Evolutionary conservation across 1,284 basidiomycete species (phyloP).

Genomic region (Pascua sp.): DNA sequence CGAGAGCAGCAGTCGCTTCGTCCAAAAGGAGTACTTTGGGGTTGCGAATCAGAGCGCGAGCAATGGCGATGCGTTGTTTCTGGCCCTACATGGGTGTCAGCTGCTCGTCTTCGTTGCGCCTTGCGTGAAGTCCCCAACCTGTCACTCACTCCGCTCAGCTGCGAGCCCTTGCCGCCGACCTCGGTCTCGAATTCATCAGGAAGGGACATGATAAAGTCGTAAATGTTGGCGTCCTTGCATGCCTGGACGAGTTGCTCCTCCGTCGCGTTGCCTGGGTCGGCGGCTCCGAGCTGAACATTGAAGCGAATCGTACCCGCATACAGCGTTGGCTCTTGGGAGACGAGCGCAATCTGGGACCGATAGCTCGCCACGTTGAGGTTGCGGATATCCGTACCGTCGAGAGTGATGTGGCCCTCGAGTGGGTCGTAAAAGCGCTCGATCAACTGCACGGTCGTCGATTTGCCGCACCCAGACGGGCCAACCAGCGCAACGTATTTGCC

Average conservation of each 20-base stretch:
- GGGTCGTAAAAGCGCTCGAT: constrained; percentile 57
- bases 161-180: constrained; percentile 89
- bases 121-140: background rate
- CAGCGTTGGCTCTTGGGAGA: constrained; percentile 89
- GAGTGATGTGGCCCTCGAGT: constrained; percentile 47
- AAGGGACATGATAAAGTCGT: constrained; percentile 78
- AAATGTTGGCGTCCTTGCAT: constrained; percentile 79
- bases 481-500: constrained; percentile 87
- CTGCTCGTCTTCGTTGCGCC: too few species aligned
- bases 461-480: constrained; percentile 73
- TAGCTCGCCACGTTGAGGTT: constrained; percentile 79
- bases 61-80: constrained; percentile 88
- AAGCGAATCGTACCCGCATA: constrained; percentile 84
- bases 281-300: constrained; percentile 82
- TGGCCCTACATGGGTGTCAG: constrained; percentile 10
- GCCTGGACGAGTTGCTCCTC: constrained; percentile 79
- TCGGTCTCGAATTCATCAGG: constrained; percentile 89
- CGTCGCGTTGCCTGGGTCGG: constrained; percentile 78
- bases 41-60: constrained; percentile 86
- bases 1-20: constrained; percentile 89
- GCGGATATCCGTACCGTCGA: constrained; percentile 75
- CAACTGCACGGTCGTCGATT: constrained; percentile 56
- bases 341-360: constrained; percentile 76
- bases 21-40: constrained; percentile 86
- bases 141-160: constrained; percentile 64